Evolutionary conservation across 805 yeast species (phyloP).

Genomic region (Sungouiozyma ichnusensis): DNA sequence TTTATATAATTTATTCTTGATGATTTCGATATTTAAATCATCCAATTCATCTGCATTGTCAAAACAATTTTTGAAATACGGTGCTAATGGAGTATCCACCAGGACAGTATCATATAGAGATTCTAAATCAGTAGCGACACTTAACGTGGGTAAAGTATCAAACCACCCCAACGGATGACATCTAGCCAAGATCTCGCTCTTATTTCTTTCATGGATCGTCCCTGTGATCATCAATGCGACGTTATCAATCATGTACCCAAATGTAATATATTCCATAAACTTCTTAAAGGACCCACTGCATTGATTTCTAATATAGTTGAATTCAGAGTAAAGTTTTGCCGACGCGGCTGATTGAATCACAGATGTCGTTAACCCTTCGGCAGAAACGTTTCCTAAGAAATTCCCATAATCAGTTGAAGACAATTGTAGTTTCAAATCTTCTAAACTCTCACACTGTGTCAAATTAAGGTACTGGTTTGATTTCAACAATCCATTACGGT

Average conservation of each 20-base stretch:
- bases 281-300: slow-evolving; percentile 69
- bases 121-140: slow-evolving; percentile 91
- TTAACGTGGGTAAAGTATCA: slow-evolving; percentile 89
- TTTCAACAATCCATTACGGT: slow-evolving; percentile 71
- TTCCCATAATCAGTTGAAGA: slow-evolving; percentile 95
- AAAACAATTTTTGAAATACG: slow-evolving; percentile 85
- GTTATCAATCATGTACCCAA: slow-evolving; percentile 97
- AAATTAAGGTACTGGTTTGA: slow-evolving; percentile 78
- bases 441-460: slow-evolving; percentile 92
- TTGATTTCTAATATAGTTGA: slow-evolving; percentile 75
- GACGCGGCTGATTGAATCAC: slow-evolving; percentile 74
- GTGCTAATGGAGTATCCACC: slow-evolving; percentile 95
- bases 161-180: slow-evolving; percentile 98
- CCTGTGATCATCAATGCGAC: slow-evolving; percentile 95
- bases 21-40: slow-evolving; percentile 89
- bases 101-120: slow-evolving; percentile 86
- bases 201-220: slow-evolving; percentile 89
- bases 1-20: slow-evolving; percentile 82
- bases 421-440: slow-evolving; percentile 86
- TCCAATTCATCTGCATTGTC: slow-evolving; percentile 80
- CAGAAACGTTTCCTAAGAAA: slow-evolving; percentile 70
- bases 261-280: slow-evolving; percentile 86
- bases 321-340: slow-evolving; percentile 67
- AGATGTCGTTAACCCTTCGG: slow-evolving; percentile 69
- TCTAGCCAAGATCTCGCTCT: slow-evolving; percentile 74